Evolutionary conservation across 2,329 filamentous ascomycete genomes (phyloP).

Genomic region (Colletotrichum siamense): DNA sequence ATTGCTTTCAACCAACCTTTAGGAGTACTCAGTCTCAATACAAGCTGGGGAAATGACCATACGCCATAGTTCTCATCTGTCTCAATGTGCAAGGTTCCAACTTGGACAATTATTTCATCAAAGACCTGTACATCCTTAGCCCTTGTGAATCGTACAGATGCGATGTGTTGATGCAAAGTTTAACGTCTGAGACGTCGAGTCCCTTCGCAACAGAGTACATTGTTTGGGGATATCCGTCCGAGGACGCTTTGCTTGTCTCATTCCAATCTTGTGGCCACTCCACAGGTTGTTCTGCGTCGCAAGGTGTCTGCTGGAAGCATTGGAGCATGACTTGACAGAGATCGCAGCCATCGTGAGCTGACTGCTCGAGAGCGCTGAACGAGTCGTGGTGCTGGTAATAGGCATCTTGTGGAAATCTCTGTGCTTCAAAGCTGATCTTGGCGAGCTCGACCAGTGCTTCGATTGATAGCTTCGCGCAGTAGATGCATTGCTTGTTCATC

Average conservation of each 20-base stretch:
- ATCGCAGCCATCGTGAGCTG: neutral
- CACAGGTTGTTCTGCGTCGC: neutral
- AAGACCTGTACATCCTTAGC: neutral
- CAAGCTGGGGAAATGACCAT: neutral
- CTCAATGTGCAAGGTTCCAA: neutral
- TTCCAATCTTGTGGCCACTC: neutral
- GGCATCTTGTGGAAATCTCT: neutral
- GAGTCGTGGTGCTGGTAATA: neutral
- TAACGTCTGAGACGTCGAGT: neutral
- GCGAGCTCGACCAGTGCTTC: neutral
- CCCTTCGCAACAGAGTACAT: neutral
- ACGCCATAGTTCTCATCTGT: neutral
- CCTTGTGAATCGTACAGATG: neutral
- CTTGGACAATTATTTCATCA: neutral
- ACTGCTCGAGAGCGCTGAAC: neutral
- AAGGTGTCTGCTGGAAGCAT: neutral
- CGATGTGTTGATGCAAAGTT: neutral
- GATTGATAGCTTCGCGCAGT: neutral
- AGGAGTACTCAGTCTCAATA: neutral
- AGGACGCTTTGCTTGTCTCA: rapidly evolving
- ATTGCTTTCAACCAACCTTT: neutral
- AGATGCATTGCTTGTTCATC: neutral
- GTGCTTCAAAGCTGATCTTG: neutral
- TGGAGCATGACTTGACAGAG: neutral
- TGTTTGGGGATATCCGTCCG: neutral